Conservation (phyloP, 78 protist genomes). For the Trichosphaerium sp. region DNA sequence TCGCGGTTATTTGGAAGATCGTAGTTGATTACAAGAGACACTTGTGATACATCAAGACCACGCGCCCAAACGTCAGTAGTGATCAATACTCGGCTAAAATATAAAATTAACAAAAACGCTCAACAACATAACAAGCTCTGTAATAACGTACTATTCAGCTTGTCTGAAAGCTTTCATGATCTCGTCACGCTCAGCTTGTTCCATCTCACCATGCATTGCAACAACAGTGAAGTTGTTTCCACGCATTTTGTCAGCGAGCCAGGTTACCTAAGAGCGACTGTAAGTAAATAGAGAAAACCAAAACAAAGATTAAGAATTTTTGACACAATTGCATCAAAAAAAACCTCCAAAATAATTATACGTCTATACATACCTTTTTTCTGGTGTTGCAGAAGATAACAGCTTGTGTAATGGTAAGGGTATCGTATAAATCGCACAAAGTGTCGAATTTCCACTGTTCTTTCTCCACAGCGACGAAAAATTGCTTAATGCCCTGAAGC, state of each 20-base stretch:
- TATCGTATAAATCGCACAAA: conserved; percentile 95
- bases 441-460: conserved; percentile 99
- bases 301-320: not conserved
- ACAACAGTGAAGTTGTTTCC: conserved; percentile 84
- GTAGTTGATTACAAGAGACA: conserved; percentile 75
- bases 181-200: conserved; percentile 80
- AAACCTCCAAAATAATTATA: not conserved
- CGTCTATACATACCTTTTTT: conserved; percentile 49
- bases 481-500: conserved; percentile 91
- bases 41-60: conserved; percentile 83
- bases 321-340: not conserved
- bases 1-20: conserved; percentile 74
- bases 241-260: conserved; percentile 78
- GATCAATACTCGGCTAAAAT: conserved; percentile 78
- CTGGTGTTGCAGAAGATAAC: conserved; percentile 95
- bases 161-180: conserved; percentile 77
- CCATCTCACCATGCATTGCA: conserved; percentile 92
- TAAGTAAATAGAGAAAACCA: not conserved
- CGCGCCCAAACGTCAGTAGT: conserved; percentile 93
- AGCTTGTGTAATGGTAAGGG: conserved; percentile 94
- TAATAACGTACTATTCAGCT: conserved; percentile 49
- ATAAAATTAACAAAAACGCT: not conserved
- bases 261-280: conserved; percentile 45
- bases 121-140: not conserved
- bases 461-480: conserved; percentile 89